phyloP scores from a whole-genome alignment of 2,329 filamentous ascomycete species.

The Pseudogymnoascus sp. region DNA sequence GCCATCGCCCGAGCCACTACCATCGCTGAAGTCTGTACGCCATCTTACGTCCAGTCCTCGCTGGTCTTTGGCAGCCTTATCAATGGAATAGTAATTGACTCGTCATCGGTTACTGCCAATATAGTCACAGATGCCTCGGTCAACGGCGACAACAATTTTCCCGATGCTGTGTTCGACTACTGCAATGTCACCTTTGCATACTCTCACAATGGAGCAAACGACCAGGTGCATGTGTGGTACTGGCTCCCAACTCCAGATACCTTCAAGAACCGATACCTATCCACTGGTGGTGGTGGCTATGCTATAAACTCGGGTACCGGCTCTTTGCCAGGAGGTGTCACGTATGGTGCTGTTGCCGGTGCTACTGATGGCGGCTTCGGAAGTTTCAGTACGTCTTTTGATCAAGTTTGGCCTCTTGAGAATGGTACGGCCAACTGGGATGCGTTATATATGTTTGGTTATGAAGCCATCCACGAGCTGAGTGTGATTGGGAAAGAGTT shows the following conservation, averaged over 20 bases:
- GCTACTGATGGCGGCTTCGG: conserved; percentile 47
- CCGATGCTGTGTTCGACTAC: conserved; percentile 33
- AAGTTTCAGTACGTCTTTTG: conserved; percentile 37
- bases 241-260: conserved; percentile 38
- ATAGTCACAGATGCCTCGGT: conserved; percentile 32
- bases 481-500: conserved; percentile 39
- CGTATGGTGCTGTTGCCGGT: conserved; percentile 43
- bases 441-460: conserved; percentile 35
- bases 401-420: conserved; percentile 33
- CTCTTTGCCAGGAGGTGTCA: conserved; percentile 36
- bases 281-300: conserved; percentile 42
- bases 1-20: conserved; percentile 9
- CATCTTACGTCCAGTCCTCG: conserved; percentile 10
- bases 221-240: conserved; percentile 35
- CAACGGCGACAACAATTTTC: conserved; percentile 26
- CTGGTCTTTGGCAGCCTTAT: not conserved
- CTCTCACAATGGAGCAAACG: conserved; percentile 36
- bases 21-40: conserved; percentile 10
- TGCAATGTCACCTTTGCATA: conserved; percentile 44
- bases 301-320: conserved; percentile 36
- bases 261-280: conserved; percentile 42
- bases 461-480: conserved; percentile 34
- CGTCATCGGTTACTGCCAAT: conserved; percentile 33
- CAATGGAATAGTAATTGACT: conserved; percentile 22
- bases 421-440: conserved; percentile 37